phyloP scores from a whole-genome alignment of 345 rosid genomes.

The Eucalyptus curtisii region DNA sequence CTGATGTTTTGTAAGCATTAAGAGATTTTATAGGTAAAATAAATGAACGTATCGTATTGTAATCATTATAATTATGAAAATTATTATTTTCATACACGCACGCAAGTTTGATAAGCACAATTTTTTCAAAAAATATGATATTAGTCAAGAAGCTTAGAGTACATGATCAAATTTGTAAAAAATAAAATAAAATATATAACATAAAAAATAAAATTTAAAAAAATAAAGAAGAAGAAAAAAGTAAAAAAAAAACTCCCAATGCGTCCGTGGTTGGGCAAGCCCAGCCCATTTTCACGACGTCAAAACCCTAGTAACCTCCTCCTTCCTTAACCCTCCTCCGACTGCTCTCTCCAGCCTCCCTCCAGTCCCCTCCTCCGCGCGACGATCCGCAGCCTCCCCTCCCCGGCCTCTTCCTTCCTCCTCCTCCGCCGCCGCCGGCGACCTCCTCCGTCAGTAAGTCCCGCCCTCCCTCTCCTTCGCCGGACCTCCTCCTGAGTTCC shows the following conservation, averaged over 20 bases:
- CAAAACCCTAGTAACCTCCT: background rate
- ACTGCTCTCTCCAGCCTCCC: background rate
- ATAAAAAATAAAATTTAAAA: background rate
- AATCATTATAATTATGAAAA: rapidly evolving
- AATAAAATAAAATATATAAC: background rate
- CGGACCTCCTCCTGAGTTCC: background rate
- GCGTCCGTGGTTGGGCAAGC: background rate
- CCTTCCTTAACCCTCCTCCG: background rate
- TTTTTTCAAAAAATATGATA: background rate
- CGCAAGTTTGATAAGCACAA: background rate
- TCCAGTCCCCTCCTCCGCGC: background rate
- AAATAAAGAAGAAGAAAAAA: rapidly evolving
- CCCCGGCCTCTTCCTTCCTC: background rate
- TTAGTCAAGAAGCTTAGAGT: background rate
- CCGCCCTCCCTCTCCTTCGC: background rate
- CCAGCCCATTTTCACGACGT: background rate
- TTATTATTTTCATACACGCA: background rate
- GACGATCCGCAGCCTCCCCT: background rate
- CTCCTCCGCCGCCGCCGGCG: background rate
- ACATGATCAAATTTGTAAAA: background rate
- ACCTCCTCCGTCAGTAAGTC: background rate
- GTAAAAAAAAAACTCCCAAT: background rate
- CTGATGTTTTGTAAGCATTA: rapidly evolving
- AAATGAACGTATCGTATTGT: background rate
- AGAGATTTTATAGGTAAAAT: rapidly evolving